Evolutionary conservation across 192 early-diverging fungal species (phyloP).

Genomic region (Backusella mclennaniae): DNA sequence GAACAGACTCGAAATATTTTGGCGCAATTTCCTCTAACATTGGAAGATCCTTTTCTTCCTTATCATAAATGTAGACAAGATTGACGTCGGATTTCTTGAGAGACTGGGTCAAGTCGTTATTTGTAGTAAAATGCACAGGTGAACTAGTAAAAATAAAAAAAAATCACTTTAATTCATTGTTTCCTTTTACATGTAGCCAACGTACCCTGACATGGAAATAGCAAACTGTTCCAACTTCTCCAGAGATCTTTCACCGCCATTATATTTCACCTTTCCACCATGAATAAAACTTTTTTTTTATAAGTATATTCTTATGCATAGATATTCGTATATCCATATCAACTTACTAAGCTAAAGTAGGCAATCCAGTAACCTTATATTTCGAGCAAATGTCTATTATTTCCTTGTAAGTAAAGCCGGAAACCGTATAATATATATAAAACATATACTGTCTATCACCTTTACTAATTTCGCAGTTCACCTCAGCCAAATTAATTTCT

Average conservation of each 20-base stretch:
- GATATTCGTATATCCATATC: background rate
- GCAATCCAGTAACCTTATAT: constrained; percentile 79
- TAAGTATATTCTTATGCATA: background rate
- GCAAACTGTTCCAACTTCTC: constrained; percentile 9
- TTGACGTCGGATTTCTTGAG: constrained; percentile 43
- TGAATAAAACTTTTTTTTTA: constrained; percentile 27
- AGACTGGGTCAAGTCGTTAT: constrained; percentile 33
- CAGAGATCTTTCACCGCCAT: background rate
- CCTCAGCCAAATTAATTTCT: constrained; percentile 73
- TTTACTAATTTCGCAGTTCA: constrained; percentile 77
- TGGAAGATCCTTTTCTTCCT: constrained; percentile 34
- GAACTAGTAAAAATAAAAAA: background rate
- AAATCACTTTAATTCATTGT: background rate
- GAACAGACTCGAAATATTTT: constrained; percentile 17
- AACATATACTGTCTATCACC: constrained; percentile 8
- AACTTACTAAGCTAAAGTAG: constrained; percentile 74
- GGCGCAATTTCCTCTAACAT: constrained; percentile 20
- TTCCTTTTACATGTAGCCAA: background rate
- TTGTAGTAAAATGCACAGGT: background rate
- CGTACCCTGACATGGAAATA: background rate
- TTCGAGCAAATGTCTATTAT: constrained; percentile 50
- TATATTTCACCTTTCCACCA: constrained; percentile 11
- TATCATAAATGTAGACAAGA: constrained; percentile 56
- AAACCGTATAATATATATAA: background rate
- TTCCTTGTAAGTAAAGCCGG: background rate